Base-by-base conservation (phyloP, 2,329 filamentous ascomycete species). In the Arachnomyces sp. region DNA sequence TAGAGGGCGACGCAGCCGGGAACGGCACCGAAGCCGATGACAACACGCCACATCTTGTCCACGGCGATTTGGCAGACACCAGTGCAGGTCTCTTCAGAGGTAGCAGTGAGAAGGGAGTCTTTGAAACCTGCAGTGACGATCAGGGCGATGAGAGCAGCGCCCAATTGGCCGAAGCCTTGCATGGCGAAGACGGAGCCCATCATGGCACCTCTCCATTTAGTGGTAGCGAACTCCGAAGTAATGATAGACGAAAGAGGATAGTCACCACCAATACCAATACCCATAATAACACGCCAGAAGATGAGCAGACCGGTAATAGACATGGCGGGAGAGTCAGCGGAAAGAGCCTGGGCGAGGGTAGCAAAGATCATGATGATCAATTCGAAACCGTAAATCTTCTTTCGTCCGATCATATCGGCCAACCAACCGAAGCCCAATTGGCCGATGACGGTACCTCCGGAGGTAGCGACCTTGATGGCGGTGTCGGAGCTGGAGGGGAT, bases 101-200 rank as follows among this genome's bases (percentile, higher is more conserved):
- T 56, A 11, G 77, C 74, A 1, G 64, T 63, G 36, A 69, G 52
- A 0, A 86, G 72, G 4, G 77, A 76, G 12, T 73, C 65, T 61
- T 79, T 82, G 71, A 86, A 88, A 35, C 80, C 81, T 11, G 79
- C 67, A 0, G 81, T 83, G 42, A 84, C 74, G 53, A 89, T 84
- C 34, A 92, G 69, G 59, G 85, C 82, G 47, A 92, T 71, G 25
- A 90, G 75, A 34, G 83, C 83, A 36, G 82, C 84, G 17, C 70
- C 71, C 39, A 92, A 79, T 62, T 92, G 85, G 15, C 86, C 85
- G 38, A 92, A 74, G 48, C 85, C 85, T 60, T 93, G 85, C 83
- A 89, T 90, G 50, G 84, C 83, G 55, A 92, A 92, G 39, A 92
- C 85, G 12, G 83, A 73, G 25, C 78, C 83, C 81, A 93, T 89